Conservation (phyloP, 257 asterid species). For the Forsythia suspensa region DNA sequence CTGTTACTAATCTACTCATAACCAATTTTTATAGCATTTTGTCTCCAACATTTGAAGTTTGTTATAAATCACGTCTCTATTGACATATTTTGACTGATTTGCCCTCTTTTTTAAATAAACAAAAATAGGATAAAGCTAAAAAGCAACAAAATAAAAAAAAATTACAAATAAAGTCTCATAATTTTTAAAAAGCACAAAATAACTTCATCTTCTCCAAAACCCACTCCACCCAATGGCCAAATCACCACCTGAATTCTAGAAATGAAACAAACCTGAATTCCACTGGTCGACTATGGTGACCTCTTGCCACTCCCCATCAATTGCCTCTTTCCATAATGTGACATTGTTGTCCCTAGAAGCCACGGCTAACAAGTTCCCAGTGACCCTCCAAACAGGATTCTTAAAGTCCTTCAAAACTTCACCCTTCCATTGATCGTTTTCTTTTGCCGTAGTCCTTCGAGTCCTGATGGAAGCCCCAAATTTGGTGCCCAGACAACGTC, state of each 20-base stretch:
- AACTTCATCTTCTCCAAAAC: too few species aligned
- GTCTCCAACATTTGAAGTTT: too few species aligned
- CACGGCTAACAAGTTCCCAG: slow-evolving; percentile 87
- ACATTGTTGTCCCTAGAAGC: slow-evolving; percentile 85
- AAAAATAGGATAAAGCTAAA: too few species aligned
- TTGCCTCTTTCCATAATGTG: slow-evolving; percentile 89
- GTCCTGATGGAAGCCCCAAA: slow-evolving; percentile 92
- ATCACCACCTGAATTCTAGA: neutral
- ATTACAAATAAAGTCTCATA: too few species aligned
- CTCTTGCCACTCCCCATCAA: slow-evolving; percentile 94
- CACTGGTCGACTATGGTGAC: slow-evolving; percentile 63
- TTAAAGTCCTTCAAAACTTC: slow-evolving; percentile 79
- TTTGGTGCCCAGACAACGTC: slow-evolving; percentile 98
- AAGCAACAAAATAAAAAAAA: too few species aligned
- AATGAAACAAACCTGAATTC: slow-evolving; percentile 22
- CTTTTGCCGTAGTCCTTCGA: slow-evolving; percentile 85
- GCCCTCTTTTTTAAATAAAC: too few species aligned
- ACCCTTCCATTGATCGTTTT: slow-evolving; percentile 90
- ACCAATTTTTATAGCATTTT: too few species aligned
- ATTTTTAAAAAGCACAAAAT: too few species aligned
- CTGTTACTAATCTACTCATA: too few species aligned
- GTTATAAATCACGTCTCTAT: too few species aligned
- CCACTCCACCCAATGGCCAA: too few species aligned
- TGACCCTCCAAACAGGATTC: slow-evolving; percentile 94
- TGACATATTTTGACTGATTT: too few species aligned